Conservation (phyloP, 768 basidiomycete species). For the Terana coerulea region DNA sequence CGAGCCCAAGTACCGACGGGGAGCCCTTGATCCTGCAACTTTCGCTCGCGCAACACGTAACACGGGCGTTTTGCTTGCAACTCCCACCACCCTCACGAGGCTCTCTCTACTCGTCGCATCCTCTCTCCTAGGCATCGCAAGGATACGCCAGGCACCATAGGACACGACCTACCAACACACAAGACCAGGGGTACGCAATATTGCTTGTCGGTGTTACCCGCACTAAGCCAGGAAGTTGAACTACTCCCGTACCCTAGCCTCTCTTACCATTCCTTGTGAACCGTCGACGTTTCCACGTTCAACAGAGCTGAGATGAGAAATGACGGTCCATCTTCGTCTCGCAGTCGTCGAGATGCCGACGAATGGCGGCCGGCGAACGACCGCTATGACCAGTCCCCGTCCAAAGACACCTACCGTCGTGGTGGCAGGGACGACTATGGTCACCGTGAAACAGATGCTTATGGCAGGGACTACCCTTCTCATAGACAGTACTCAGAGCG, state of each 20-base stretch:
- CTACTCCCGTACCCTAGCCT: not conserved
- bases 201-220: not conserved
- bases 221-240: not conserved
- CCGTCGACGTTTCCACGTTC: slow-evolving; percentile 25
- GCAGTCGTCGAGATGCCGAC: slow-evolving; percentile 43
- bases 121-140: not conserved
- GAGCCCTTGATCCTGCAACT: slow-evolving; percentile 23
- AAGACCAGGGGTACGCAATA: not conserved
- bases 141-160: not conserved
- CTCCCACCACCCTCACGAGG: slow-evolving; percentile 8
- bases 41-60: slow-evolving; percentile 24
- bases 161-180: not conserved
- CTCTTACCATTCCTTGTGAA: slow-evolving; percentile 16
- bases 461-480: slow-evolving; percentile 6
- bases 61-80: slow-evolving; percentile 24
- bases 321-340: slow-evolving; percentile 42
- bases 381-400: slow-evolving; percentile 34
- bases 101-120: not conserved
- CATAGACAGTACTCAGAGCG: slow-evolving; percentile 10
- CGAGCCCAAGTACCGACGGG: slow-evolving; percentile 8
- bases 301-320: slow-evolving; percentile 43
- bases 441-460: slow-evolving; percentile 13
- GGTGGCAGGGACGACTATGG: slow-evolving; percentile 26
- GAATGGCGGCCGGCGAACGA: slow-evolving; percentile 52
- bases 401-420: slow-evolving; percentile 50